Evolutionary conservation across 768 basidiomycete genomes (phyloP), one percentile per base, ranked within the genome.

Genomic region (Kwoniella sp.): DNA sequence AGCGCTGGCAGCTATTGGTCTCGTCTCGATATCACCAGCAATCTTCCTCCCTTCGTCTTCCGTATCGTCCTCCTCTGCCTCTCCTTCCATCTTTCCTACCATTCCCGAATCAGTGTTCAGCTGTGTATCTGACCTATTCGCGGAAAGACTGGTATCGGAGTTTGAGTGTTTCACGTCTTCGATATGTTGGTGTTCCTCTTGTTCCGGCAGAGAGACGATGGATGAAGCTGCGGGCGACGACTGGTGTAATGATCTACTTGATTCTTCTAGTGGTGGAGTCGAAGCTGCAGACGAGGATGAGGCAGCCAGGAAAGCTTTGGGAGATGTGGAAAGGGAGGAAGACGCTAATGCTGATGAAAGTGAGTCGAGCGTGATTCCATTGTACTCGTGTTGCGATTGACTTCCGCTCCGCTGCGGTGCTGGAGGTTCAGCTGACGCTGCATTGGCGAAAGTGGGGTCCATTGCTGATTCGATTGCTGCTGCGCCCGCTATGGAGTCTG

Each of bases 211-310:
- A 17, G 55, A 57, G n/a, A 64, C n/a, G 30, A 64, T 25, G 2
- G 62, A 64, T 22, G 62, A 55, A 5, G 55, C 25, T 4, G 62
- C 55, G 22, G 62, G 62, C 7, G 62, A 64, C 22, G 36, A 51
- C 21, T 47, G 27, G 6, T n/a, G 54, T 17, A 21, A 36, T 3
- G 46, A 30, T 21, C 33, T 47, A 24, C 25, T 40, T 12, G 46
- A 58, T 24, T 19, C 25, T 24, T 51, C 55, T 29, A 55, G 24
- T 5, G 62, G 55, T 13, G 55, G 62, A 36, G 56, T 64, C 24
- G 55, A 50, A 26, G 21, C 50, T 17, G 22, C 26, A 12, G 56
- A 54, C 33, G 48, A 56, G 29, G 47, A 25, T 6, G 58, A 60
- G 13, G 50, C 50, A 19, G 48, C 25, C 10, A 37, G 1, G 24